Base-by-base conservation (phyloP, 352 stramenopile species). In the Blastocystis sp. region DNA sequence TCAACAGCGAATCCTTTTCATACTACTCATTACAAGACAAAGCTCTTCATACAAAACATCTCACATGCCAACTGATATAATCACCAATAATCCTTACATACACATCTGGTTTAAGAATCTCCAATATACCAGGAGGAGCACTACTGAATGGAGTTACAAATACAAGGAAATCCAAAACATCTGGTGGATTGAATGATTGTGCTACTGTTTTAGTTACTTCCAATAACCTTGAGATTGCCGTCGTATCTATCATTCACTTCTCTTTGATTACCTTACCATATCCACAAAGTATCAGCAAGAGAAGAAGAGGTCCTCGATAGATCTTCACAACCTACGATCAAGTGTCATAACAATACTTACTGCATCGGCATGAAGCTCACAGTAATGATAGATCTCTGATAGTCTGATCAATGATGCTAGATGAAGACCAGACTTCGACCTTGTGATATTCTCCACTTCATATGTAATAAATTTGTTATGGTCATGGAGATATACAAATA, bases 401-500 rank as follows among this genome's bases (percentile, higher is more conserved):
- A 43, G 29, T n/a, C 49, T 32, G 63, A 74, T 74, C 27, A 74
- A 12, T n/a, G 35, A 37, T 37, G 42, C 35, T 14, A 49, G 11
- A 24, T 11, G 24, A 32, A 74, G 14, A 24, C 35, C 27, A 1
- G 35, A 12, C 11, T 29, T 27, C 16, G 12, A 37, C 19, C 16
- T 65, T 1, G 46, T 27, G 14, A 49, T 39, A 11, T 42, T 63
- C 11, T 19, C 11, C 6, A 19, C 12, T 14, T 32, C 29, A 12
- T 21, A 59, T 21, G 58, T 24, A 0, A 66, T 42, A 0, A 35
- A 16, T 27, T 19, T n/a, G 71, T 83, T 66, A 4, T 42, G 27
- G 51, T 83, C 71, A 43, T 83, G 51, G 0, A 83, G 5, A 56
- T 39, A 83, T 1, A 63, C 43, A 37, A 83, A 83, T 5, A 83